Percentiles rank a stretch among this genome's conserved stretches.
Conservation (phyloP, 148 eudicot genomes). For the Oxyria digyna region DNA sequence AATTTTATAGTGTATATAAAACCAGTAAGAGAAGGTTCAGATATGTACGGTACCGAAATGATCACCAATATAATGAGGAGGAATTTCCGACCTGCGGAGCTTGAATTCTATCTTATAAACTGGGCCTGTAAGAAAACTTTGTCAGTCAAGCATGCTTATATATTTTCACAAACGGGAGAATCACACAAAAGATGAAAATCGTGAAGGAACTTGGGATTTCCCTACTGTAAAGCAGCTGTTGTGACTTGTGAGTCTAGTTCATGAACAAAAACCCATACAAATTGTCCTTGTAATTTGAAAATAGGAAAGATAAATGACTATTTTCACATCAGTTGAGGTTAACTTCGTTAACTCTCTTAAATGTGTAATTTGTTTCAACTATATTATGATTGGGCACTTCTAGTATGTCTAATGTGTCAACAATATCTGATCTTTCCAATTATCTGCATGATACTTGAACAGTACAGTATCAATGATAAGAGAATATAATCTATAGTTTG, state of each 20-base stretch:
- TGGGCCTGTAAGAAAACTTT: conserved; percentile 41
- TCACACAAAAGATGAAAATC: no score
- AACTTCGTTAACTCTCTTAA: not conserved
- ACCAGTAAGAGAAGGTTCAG: not conserved
- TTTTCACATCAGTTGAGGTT: not conserved
- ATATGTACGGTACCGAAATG: conserved; percentile 54
- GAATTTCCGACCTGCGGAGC: conserved; percentile 81
- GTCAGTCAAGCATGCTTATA: not conserved
- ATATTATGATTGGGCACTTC: no score
- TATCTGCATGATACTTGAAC: not conserved
- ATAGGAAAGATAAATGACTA: not conserved
- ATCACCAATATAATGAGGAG: conserved; percentile 57
- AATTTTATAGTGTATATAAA: not conserved
- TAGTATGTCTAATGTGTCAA: not conserved
- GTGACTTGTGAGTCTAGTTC: not conserved
- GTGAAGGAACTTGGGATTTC: not conserved
- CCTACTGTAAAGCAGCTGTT: not conserved
- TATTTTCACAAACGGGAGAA: not conserved
- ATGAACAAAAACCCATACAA: not conserved
- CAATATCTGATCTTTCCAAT: not conserved
- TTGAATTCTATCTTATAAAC: conserved; percentile 74
- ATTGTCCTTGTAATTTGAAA: not conserved
- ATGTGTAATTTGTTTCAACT: no score
- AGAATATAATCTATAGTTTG: not conserved
- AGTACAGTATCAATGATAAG: not conserved